Percentiles rank a stretch among this genome's conserved stretches.
Conservation (phyloP, 2,329 filamentous ascomycete genomes). For the Microdochium nivale region DNA sequence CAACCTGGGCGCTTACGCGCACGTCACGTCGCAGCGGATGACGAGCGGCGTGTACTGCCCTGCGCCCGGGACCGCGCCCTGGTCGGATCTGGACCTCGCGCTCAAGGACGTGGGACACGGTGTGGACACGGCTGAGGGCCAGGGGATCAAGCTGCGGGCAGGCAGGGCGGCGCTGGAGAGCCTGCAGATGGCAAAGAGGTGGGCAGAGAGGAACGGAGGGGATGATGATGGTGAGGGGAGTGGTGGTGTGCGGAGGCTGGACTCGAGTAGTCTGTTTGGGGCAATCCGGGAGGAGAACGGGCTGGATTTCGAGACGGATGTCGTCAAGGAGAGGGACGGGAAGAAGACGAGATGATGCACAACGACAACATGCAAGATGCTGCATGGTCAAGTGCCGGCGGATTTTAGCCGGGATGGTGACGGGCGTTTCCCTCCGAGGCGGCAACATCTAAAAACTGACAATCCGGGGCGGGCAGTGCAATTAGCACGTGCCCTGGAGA, state of each 20-base stretch:
- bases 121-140: constrained; percentile 29
- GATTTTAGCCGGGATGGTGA: neutral
- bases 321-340: constrained; percentile 20
- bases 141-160: constrained; percentile 28
- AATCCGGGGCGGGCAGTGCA: neutral
- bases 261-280: constrained; percentile 43
- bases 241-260: constrained; percentile 25
- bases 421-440: constrained; percentile 3
- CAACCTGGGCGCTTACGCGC: constrained; percentile 27
- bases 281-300: constrained; percentile 32
- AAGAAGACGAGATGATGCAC: neutral
- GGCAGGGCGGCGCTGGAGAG: constrained; percentile 33
- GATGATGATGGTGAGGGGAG: constrained; percentile 15
- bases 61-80: constrained; percentile 24
- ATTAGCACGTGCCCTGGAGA: neutral
- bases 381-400: neutral
- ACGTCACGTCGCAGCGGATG: constrained; percentile 26
- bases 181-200: constrained; percentile 30
- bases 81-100: constrained; percentile 38
- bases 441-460: constrained; percentile 1
- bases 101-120: constrained; percentile 44
- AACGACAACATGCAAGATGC: too few species aligned
- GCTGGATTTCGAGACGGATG: constrained; percentile 32
- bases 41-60: constrained; percentile 29
- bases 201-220: constrained; percentile 15